Evolutionary conservation across 2,329 filamentous ascomycete genomes (phyloP), one percentile per base, ranked within the genome.

Genomic region (Arthrobotrys megalospora): DNA sequence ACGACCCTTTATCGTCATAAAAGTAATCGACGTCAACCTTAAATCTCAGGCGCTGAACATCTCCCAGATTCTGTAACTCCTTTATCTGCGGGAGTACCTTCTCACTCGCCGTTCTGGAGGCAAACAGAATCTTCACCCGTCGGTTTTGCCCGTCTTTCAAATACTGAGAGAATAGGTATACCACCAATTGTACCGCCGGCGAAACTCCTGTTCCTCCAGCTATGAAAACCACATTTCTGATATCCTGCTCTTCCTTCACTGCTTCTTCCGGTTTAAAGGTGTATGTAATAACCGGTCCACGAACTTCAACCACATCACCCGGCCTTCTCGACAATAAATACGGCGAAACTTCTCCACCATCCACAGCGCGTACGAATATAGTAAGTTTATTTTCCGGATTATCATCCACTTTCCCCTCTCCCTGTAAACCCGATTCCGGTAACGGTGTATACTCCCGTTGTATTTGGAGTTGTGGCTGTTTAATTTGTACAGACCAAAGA

Each of bases 131-230:
- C 60, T 89, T 88, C 68, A 97, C 88, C 48, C 82, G 86, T 1
- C 86, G 79, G 48, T 12, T 76, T 80, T 80, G 83, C 79, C 69
- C 77, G 6, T 52, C 67, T 6, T 55, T 38, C 80, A 81, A 62
- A 82, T 76, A 80, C 19, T 83, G 80, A 76, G 87, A 84, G 3
- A 90, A 85, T 10, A 95, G 84, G 0, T 89, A 89, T 78, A 90
- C 86, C 1, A 91, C 92, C 47, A 92, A 89, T 85, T 98, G 95
- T 84, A 98, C 85, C 6, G 94, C 96, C 0, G 95, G 93, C 14
- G 93, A 94, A 81, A 99, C 92, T 0, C 96, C 95, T 0, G 96
- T 99, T 0, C 96, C 96, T 1, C 94, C 96, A 0, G 94, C 96
- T 21, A 98, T 86, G 82, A 98, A 97, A 1, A 97, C 86, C 6